These are phyloP conservation scores for Verticillium longisporum DNA, from an alignment of 2,329 filamentous ascomycete genomes.

Conservation along the genomic window DNA sequence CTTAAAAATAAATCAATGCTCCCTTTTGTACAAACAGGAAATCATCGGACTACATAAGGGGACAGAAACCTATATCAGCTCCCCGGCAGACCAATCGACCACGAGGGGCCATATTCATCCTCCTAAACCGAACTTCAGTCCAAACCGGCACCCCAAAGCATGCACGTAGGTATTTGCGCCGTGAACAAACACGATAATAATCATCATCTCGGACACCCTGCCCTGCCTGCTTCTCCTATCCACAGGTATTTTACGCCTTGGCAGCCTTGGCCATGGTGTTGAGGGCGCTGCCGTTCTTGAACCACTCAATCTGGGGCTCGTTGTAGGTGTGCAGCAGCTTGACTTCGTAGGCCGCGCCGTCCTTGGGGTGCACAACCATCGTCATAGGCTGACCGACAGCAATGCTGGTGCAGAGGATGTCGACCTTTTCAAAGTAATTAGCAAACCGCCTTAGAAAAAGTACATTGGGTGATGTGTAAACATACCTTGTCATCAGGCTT, in stretches of 20 bases:
- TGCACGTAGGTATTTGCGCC: slow-evolving; percentile 1
- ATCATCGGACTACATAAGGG: slow-evolving; percentile 15
- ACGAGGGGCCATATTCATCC: slow-evolving; percentile 1
- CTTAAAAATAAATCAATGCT: slow-evolving; percentile 11
- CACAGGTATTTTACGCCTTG: slow-evolving; percentile 14
- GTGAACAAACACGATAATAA: neutral
- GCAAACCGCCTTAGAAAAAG: neutral
- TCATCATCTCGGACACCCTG: neutral
- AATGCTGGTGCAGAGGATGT: slow-evolving; percentile 82
- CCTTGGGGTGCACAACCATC: slow-evolving; percentile 84
- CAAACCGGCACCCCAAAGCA: neutral
- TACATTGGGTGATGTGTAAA: slow-evolving; percentile 19
- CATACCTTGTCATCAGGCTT: slow-evolving; percentile 81
- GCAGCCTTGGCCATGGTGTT: slow-evolving; percentile 91
- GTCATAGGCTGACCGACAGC: slow-evolving; percentile 90
- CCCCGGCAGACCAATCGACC: neutral
- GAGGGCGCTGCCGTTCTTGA: slow-evolving; percentile 93
- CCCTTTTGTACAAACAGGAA: slow-evolving; percentile 27
- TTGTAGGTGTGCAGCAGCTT: slow-evolving; percentile 95
- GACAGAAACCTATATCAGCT: slow-evolving; percentile 15
- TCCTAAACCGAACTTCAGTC: neutral
- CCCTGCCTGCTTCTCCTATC: no score
- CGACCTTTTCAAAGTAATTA: slow-evolving; percentile 43
- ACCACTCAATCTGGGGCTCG: slow-evolving; percentile 96
- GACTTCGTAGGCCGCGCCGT: slow-evolving; percentile 70